Conservation (phyloP, 2,329 filamentous ascomycete species). For the Didymella pomorum region DNA sequence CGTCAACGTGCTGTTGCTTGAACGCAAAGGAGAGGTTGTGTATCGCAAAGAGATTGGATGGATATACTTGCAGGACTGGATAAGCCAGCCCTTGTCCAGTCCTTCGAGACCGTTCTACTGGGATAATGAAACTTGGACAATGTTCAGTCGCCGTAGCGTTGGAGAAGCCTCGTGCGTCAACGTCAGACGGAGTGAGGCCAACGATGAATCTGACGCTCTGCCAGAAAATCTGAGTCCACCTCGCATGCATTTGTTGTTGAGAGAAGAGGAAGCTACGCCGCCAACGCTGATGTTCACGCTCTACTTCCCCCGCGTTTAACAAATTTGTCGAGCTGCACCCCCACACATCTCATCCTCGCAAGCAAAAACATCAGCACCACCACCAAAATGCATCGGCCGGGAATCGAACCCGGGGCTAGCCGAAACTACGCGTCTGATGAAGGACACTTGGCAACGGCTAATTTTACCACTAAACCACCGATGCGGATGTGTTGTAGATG, state of each 20-base stretch:
- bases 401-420: not conserved
- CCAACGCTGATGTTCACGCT: not conserved
- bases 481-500: too few relatives aligned
- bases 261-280: not conserved
- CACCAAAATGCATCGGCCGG: not conserved
- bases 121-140: constrained; percentile 43
- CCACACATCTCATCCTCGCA: not conserved
- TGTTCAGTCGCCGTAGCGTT: too few relatives aligned
- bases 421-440: not conserved
- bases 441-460: not conserved
- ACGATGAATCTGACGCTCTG: not conserved
- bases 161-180: too few relatives aligned
- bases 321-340: not conserved
- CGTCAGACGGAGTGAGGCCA: too few relatives aligned
- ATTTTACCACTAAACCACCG: not conserved
- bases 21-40: not conserved
- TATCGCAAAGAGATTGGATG: not conserved
- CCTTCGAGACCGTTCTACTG: not conserved
- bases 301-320: not conserved
- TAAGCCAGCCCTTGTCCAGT: not conserved
- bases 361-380: not conserved
- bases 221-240: not conserved
- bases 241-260: not conserved
- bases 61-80: not conserved
- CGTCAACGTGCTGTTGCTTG: constrained; percentile 1